Base-by-base conservation (phyloP, 1,284 basidiomycete species). In the Amylostereum chailletii region DNA sequence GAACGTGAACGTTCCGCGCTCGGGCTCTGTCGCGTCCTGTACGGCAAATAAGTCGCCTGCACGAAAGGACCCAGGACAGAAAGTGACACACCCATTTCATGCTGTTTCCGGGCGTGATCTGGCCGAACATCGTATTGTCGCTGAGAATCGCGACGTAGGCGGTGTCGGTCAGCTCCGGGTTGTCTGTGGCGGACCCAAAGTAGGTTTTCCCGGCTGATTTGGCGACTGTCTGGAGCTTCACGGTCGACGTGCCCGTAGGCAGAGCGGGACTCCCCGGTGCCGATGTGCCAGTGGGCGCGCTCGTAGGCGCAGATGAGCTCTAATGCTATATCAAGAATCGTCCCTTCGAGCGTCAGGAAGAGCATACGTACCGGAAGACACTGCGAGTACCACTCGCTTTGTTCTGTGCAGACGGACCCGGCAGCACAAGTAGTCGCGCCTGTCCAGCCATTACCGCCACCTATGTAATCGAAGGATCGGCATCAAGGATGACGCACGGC, bases 1-100 rank as follows among this genome's bases (percentile, higher is more conserved):
- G 56, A 70, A 75, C 47, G 61, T 69, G 62, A 72, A 74, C 32
- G 49, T 49, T 40, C 64, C 64, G 19, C 65, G 63, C 6, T 10
- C 50, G 27, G 52, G 49, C 11, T 37, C n/a, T 30, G 30, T 36
- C 8, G 39, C 31, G 5, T 38, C 4, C 5, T 11, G n/a, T 6
- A 5, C 19, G 19, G 19, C 19, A 19, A 19, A 19, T 19, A 19
- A 19, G 19, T 4, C n/a, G 10, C 10, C 9, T 9, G 4, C 19
- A 4, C 48, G 47, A 8, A 45, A 8, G 9, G n/a, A 10, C 45
- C 38, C 42, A 30, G n/a, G 5, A 27, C 4, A 30, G 10, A 6
- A 30, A 10, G 5, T 29, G 34, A 58, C 58, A 51, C 42, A 59
- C 60, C 67, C 67, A 69, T 58, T 69, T 69, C 66, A 68, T 67